These are phyloP conservation scores for Marasmius fiardii DNA, from an alignment of 1,284 basidiomycete species.

Conservation along the genomic window DNA sequence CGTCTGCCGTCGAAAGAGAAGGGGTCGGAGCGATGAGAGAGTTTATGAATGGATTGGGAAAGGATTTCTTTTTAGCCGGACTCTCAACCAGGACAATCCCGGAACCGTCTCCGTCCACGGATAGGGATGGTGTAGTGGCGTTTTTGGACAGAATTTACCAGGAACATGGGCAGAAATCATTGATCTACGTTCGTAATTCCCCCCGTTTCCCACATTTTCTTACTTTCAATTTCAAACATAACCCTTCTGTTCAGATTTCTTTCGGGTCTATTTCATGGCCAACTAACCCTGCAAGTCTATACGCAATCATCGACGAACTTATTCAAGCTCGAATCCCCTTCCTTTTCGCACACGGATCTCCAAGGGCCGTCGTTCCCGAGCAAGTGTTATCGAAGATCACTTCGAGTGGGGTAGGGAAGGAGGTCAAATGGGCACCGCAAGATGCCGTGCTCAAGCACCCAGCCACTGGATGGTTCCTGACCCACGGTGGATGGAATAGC, in stretches of 20 bases:
- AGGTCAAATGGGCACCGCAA: slow-evolving; percentile 3
- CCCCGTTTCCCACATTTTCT: neutral
- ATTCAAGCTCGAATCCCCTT: slow-evolving; percentile 1
- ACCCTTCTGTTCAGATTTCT: slow-evolving; percentile 1
- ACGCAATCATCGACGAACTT: slow-evolving; percentile 7
- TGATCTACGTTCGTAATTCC: slow-evolving; percentile 11
- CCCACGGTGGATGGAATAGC: slow-evolving; percentile 11
- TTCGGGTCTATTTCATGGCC: slow-evolving; percentile 10
- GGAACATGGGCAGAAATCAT: slow-evolving; percentile 5
- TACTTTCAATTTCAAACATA: neutral
- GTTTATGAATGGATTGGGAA: neutral
- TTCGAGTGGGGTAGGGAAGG: neutral
- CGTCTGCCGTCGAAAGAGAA: neutral
- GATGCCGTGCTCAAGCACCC: slow-evolving; percentile 4
- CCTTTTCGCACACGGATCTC: slow-evolving; percentile 3
- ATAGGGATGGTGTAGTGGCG: neutral
- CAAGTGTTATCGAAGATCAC: neutral
- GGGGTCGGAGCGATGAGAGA: neutral
- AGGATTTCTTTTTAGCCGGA: slow-evolving; percentile 5
- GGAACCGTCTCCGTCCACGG: neutral
- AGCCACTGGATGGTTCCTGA: slow-evolving; percentile 8
- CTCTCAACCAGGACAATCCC: too few relatives aligned
- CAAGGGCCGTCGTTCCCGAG: neutral
- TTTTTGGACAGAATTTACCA: slow-evolving; percentile 10
- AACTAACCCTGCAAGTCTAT: neutral